Conservation (phyloP, 345 rosid species). For the Heritiera fomes region DNA sequence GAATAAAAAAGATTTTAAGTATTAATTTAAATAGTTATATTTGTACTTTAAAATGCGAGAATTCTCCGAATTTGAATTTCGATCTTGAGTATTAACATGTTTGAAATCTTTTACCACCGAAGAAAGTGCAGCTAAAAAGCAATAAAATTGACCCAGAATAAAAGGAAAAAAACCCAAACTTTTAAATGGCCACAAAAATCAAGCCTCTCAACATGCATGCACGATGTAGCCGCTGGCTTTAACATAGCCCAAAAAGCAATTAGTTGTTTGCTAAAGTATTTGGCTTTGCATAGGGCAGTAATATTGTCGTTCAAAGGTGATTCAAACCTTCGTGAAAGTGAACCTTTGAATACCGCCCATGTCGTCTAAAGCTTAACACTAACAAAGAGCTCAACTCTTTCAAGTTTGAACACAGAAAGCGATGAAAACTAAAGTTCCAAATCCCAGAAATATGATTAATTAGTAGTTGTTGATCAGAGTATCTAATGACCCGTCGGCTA, state of each 20-base stretch:
- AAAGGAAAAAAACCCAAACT: background rate
- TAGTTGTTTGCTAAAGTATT: background rate
- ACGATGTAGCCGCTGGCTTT: slow-evolving; percentile 4
- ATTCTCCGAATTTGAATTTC: too few species aligned
- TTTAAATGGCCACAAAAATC: background rate
- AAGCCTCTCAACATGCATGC: background rate
- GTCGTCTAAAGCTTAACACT: slow-evolving; percentile 12
- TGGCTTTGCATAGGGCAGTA: background rate
- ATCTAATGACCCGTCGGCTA: background rate
- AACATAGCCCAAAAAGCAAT: background rate
- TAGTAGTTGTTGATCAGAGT: background rate
- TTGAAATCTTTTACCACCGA: too few species aligned
- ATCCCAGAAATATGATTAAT: background rate
- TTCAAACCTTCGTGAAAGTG: background rate
- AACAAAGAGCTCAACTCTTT: background rate
- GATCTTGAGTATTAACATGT: too few species aligned
- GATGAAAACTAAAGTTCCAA: background rate
- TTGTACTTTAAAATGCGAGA: too few species aligned
- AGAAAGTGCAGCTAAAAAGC: background rate
- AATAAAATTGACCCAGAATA: slow-evolving; percentile 13
- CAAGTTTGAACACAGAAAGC: background rate
- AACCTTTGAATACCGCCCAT: slow-evolving; percentile 20
- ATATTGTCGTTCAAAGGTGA: slow-evolving; percentile 28
- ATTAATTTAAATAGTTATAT: too few species aligned
- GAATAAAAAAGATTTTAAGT: too few species aligned